Evolutionary conservation across 1,284 basidiomycete species (phyloP).

Genomic region (Apiotrichum gamsii): DNA sequence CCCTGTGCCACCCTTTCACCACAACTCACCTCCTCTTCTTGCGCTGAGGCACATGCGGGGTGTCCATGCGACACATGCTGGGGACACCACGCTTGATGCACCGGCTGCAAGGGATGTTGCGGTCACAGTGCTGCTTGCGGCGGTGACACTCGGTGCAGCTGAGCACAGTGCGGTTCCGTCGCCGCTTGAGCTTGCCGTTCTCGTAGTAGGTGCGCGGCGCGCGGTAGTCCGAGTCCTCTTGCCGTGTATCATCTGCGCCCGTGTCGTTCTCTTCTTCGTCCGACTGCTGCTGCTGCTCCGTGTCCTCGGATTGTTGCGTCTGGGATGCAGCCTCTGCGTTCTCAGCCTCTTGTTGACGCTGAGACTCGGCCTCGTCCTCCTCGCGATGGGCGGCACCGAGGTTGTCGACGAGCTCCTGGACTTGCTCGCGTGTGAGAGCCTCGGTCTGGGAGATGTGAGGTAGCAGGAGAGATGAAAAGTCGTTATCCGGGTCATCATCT

Average conservation of each 20-base stretch:
- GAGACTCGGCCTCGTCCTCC: neutral
- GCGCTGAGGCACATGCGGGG: slow-evolving; percentile 29
- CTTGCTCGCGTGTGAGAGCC: slow-evolving; percentile 27
- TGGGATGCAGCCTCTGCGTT: neutral
- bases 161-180: slow-evolving; percentile 40
- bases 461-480: slow-evolving; percentile 14
- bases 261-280: slow-evolving; percentile 7
- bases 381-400: slow-evolving; percentile 12
- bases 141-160: slow-evolving; percentile 46
- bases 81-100: slow-evolving; percentile 45
- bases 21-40: slow-evolving; percentile 37
- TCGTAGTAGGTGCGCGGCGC: slow-evolving; percentile 19
- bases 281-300: neutral
- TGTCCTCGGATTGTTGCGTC: neutral
- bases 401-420: slow-evolving; percentile 31
- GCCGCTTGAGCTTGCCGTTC: slow-evolving; percentile 31
- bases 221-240: slow-evolving; percentile 8
- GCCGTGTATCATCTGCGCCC: slow-evolving; percentile 5
- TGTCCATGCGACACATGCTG: slow-evolving; percentile 43
- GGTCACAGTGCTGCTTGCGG: slow-evolving; percentile 40
- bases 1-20: too few species aligned
- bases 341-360: neutral
- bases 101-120: slow-evolving; percentile 44
- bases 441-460: slow-evolving; percentile 4
- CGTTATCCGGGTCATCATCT: slow-evolving; percentile 3